These are phyloP conservation scores for Phaeosphaeria sp. DNA, from an alignment of 2,329 filamentous ascomycete species.

Conservation along the genomic window DNA sequence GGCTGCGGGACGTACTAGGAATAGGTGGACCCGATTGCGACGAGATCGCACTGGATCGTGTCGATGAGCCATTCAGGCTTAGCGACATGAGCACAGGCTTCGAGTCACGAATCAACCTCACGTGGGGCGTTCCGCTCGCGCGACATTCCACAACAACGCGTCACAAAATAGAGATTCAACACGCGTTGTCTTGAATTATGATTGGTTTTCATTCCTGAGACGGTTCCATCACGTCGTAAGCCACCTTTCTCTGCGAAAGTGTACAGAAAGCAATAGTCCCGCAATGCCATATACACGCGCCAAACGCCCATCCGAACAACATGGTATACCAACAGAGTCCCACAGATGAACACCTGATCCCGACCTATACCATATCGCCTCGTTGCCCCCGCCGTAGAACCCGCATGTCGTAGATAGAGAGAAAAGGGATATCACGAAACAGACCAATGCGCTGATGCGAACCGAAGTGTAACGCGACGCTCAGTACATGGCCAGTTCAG, in stretches of 20 bases:
- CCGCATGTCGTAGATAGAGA: constrained; percentile 27
- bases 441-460: constrained; percentile 12
- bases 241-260: constrained; percentile 15
- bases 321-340: constrained; percentile 25
- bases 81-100: not conserved
- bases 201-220: constrained; percentile 24
- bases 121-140: constrained; percentile 11
- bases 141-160: constrained; percentile 20
- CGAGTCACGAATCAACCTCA: constrained; percentile 4
- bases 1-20: not conserved
- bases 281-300: constrained; percentile 12
- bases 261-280: constrained; percentile 9
- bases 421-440: constrained; percentile 44
- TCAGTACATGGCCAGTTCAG: constrained; percentile 20
- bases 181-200: constrained; percentile 22
- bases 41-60: not conserved
- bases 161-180: constrained; percentile 3
- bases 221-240: constrained; percentile 25
- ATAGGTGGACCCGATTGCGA: not conserved
- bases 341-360: constrained; percentile 23
- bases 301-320: constrained; percentile 36
- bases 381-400: constrained; percentile 11
- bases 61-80: not conserved
- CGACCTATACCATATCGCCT: constrained; percentile 15
- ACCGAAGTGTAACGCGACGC: constrained; percentile 9